Evolutionary conservation across 208 protist species (phyloP).

Genomic region (Herpetomonas tarakana): DNA sequence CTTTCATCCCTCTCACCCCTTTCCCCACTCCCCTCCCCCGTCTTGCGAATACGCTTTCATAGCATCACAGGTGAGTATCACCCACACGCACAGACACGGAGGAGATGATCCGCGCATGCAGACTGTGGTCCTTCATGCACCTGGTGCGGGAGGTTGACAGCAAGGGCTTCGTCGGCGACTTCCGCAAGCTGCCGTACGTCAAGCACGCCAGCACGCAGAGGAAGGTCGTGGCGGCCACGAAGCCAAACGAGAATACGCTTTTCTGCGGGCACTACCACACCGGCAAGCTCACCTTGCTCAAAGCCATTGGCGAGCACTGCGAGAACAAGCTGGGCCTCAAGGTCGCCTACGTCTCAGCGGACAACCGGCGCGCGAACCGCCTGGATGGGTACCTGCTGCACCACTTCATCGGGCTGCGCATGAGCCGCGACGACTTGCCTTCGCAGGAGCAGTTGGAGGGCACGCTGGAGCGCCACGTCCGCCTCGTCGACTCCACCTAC

Average conservation of each 20-base stretch:
- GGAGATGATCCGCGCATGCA: too few species aligned
- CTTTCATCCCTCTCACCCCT: too few species aligned
- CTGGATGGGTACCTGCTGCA: slow-evolving; percentile 65
- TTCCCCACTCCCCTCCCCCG: too few species aligned
- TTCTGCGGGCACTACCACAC: slow-evolving; percentile 77
- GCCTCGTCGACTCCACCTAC: slow-evolving; percentile 72
- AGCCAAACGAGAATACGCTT: slow-evolving; percentile 49
- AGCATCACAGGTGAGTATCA: too few species aligned
- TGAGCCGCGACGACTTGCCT: slow-evolving; percentile 68
- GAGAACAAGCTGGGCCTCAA: slow-evolving; percentile 27
- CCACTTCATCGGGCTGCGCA: slow-evolving; percentile 79
- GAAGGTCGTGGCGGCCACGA: slow-evolving; percentile 30
- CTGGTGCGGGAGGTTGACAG: slow-evolving; percentile 79
- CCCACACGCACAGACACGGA: too few species aligned
- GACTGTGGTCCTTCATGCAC: too few species aligned
- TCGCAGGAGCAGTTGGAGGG: slow-evolving; percentile 87
- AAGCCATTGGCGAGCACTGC: slow-evolving; percentile 62
- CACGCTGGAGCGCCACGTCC: slow-evolving; percentile 77
- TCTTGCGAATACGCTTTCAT: too few species aligned
- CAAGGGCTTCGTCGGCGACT: slow-evolving; percentile 70
- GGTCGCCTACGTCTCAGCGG: slow-evolving; percentile 79
- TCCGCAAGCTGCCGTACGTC: slow-evolving; percentile 43
- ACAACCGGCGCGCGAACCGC: slow-evolving; percentile 53
- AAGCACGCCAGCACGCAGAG: slow-evolving; percentile 28
- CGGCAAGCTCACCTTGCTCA: slow-evolving; percentile 80